These are phyloP conservation scores for Dactylellina cionopaga DNA, from an alignment of 2,329 filamentous ascomycete genomes.

Conservation along the genomic window DNA sequence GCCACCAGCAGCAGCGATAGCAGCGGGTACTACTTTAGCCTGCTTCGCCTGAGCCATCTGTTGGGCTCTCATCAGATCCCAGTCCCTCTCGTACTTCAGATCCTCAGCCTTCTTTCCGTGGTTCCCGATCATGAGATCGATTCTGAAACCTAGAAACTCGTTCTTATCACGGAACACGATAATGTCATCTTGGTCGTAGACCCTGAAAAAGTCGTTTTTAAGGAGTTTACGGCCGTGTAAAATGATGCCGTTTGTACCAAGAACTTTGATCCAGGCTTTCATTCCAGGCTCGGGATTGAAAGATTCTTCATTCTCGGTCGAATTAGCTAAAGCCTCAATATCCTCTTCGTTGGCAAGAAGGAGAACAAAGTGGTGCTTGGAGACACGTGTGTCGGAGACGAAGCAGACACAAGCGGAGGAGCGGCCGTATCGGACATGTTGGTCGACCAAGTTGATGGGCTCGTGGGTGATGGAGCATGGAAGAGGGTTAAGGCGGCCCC, in stretches of 20 bases:
- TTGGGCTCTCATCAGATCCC: conserved; percentile 31
- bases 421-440: conserved; percentile 54
- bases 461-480: conserved; percentile 46
- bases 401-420: conserved; percentile 51
- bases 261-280: conserved; percentile 55
- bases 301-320: conserved; percentile 32
- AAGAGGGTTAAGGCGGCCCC: conserved; percentile 55
- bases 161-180: conserved; percentile 53
- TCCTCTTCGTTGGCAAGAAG: conserved; percentile 51
- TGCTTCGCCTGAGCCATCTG: conserved; percentile 43
- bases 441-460: conserved; percentile 53
- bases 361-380: conserved; percentile 55
- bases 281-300: conserved; percentile 53
- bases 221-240: conserved; percentile 54
- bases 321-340: conserved; percentile 24
- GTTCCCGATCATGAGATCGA: conserved; percentile 54
- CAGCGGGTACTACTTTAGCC: conserved; percentile 23
- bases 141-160: conserved; percentile 54
- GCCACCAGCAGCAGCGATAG: conserved; percentile 12
- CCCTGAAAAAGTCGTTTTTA: conserved; percentile 51
- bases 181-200: conserved; percentile 55
- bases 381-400: conserved; percentile 54
- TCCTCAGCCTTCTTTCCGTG: conserved; percentile 30
- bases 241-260: conserved; percentile 54
- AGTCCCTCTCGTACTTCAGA: conserved; percentile 41